phyloP scores from a whole-genome alignment of 768 basidiomycete genomes.

The Leccinum aurantiacum region DNA sequence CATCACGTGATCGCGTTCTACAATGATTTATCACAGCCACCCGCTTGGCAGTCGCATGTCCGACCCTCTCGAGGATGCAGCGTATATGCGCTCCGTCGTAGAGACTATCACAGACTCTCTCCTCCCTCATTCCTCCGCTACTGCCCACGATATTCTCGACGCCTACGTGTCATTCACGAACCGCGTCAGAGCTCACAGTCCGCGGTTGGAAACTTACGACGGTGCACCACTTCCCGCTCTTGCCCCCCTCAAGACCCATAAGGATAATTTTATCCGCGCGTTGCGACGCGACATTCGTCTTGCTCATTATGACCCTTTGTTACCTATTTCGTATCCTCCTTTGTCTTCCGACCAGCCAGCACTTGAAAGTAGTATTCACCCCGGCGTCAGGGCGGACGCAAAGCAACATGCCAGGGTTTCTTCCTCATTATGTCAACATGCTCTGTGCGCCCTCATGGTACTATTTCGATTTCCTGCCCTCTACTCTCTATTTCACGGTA shows the following conservation, averaged over 20 bases:
- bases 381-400: constrained; percentile 34
- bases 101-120: constrained; percentile 48
- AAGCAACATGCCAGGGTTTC: constrained; percentile 42
- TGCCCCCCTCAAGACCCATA: constrained; percentile 33
- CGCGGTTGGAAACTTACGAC: constrained; percentile 5
- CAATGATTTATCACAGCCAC: not conserved
- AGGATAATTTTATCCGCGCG: constrained; percentile 38
- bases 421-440: constrained; percentile 50
- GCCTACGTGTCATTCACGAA: constrained; percentile 55
- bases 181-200: constrained; percentile 37
- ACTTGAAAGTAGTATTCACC: constrained; percentile 2
- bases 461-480: constrained; percentile 50
- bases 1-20: not conserved
- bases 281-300: constrained; percentile 54
- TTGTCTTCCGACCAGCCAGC: constrained; percentile 2
- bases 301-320: constrained; percentile 37
- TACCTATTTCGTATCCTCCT: constrained; percentile 11
- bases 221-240: constrained; percentile 21
- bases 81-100: constrained; percentile 42
- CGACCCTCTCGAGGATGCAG: constrained; percentile 15
- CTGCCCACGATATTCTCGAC: constrained; percentile 57
- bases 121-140: constrained; percentile 38
- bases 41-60: not conserved
- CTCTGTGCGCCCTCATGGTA: constrained; percentile 50
- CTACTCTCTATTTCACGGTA: constrained; percentile 50